Base-by-base conservation (phyloP, 2,329 filamentous ascomycete genomes). In the Torrubiellomyces zombiae region DNA sequence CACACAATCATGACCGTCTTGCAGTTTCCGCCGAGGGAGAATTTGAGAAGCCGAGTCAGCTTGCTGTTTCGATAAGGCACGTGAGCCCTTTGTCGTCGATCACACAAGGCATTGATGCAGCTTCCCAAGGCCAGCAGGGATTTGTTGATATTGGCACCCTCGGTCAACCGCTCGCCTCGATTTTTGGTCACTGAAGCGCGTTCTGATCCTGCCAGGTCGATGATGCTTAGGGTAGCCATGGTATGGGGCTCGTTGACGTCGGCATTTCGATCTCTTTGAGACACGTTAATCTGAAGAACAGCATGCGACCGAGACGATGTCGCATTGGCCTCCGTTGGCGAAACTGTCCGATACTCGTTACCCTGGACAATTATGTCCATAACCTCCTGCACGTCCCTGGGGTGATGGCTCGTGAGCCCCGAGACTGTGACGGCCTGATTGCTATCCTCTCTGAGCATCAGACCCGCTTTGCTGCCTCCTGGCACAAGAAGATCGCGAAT, bases 1-100 rank as follows among this genome's bases (percentile, higher is more conserved):
- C 89, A 98, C 14, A 98, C 89, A 48, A 98, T 95, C 89, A 98
- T 98, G 47, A 98, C 89, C 0, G 89, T 98, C 54, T 85, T 91
- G 63, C 89, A 98, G 51, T 98, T 98, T 3, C 89, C 89, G 16
- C 89, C 89, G 0, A 98, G 68, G 1, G 86, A 93, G 53, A 98
- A 98, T 43, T 98, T 98, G 27, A 98, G 67, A 4, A 98, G 62
- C 26, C 89, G 75, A 0, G 89, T 98, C 27, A 98, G 73, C 44
- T 95, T 98, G 35, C 86, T 95, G 56, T 98, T 95, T 39, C 89
- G 73, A 56, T 98, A 98, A 1, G 89, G 89, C 9, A 98, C 79
- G 50, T 98, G 89, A 37, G 91, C 89, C 36, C 72, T 76, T 55
- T 89, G 92, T 25, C 82, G 71, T 4, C 80, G 72, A 44, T 98